phyloP scores from a whole-genome alignment of 305 asterid species.

The Ruellia speciosa region DNA sequence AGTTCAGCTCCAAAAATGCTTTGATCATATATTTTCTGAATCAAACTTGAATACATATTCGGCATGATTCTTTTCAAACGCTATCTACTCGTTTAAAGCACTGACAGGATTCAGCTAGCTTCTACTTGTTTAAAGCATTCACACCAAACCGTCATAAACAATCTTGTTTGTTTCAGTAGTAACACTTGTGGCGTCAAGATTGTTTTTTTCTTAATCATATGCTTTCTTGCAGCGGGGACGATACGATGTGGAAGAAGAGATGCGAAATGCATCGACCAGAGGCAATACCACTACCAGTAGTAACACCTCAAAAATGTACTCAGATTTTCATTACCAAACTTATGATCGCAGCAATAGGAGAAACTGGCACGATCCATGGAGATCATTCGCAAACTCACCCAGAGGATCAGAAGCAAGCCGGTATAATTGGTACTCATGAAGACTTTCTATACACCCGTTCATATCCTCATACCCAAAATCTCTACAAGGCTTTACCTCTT shows the following conservation, averaged over 20 bases:
- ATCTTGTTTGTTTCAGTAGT: background rate
- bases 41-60: too few relatives aligned
- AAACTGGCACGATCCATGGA: constrained; percentile 45
- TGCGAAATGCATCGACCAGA: constrained; percentile 44
- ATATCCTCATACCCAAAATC: background rate
- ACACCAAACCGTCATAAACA: background rate
- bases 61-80: too few relatives aligned
- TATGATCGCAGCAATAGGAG: constrained; percentile 43
- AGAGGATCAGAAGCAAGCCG: constrained; percentile 42
- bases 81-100: too few relatives aligned
- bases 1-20: too few relatives aligned
- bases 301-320: constrained; percentile 28
- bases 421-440: constrained; percentile 36
- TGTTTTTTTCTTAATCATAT: background rate
- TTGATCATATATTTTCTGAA: too few relatives aligned
- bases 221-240: constrained; percentile 52
- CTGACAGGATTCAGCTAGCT: too few relatives aligned
- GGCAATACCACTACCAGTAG: constrained; percentile 32
- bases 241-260: constrained; percentile 78
- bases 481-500: background rate
- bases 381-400: constrained; percentile 38
- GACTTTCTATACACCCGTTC: constrained; percentile 9
- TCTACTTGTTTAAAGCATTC: too few relatives aligned
- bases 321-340: constrained; percentile 40
- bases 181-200: background rate